These are phyloP conservation scores for Vaccinium vitisidaea DNA, from an alignment of 148 eudicot species.

Conservation along the genomic window DNA sequence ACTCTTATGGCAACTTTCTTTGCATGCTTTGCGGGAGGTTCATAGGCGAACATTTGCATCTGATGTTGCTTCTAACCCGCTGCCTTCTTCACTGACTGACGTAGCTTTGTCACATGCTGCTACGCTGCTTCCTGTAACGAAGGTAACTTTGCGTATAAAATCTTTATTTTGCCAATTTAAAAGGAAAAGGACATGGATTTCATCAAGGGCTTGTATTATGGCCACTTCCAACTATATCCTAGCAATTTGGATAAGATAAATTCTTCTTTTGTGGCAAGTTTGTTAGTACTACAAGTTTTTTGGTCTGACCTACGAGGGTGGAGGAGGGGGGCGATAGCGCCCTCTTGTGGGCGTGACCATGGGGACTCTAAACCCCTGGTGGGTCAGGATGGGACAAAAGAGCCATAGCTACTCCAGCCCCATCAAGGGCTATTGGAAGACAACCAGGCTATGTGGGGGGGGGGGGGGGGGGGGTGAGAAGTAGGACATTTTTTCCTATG, in stretches of 20 bases:
- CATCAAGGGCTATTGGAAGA: neutral
- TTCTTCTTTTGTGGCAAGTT: neutral
- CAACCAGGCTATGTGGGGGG: too few species aligned
- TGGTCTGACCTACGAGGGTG: neutral
- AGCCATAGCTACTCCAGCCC: neutral
- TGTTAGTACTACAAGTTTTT: neutral
- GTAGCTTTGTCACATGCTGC: slow-evolving; percentile 99
- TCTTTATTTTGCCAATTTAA: neutral
- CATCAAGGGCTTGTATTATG: neutral
- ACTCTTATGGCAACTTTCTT: slow-evolving; percentile 95
- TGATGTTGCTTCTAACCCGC: slow-evolving; percentile 87
- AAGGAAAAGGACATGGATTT: neutral
- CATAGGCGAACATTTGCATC: slow-evolving; percentile 87
- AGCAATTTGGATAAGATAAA: neutral
- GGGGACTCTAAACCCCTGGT: neutral
- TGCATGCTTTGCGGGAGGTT: slow-evolving; percentile 97
- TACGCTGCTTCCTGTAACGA: slow-evolving; percentile 92
- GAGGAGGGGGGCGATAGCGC: neutral
- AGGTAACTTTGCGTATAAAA: slow-evolving; percentile 42
- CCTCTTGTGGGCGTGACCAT: neutral
- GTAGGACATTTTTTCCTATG: too few species aligned
- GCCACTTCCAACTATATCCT: neutral
- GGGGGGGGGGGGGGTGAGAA: too few species aligned
- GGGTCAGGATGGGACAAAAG: neutral
- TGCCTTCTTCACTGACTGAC: slow-evolving; percentile 93